These are phyloP conservation scores for Patellifolia procumbens DNA, from an alignment of 179 eudicot genomes.

Conservation along the genomic window DNA sequence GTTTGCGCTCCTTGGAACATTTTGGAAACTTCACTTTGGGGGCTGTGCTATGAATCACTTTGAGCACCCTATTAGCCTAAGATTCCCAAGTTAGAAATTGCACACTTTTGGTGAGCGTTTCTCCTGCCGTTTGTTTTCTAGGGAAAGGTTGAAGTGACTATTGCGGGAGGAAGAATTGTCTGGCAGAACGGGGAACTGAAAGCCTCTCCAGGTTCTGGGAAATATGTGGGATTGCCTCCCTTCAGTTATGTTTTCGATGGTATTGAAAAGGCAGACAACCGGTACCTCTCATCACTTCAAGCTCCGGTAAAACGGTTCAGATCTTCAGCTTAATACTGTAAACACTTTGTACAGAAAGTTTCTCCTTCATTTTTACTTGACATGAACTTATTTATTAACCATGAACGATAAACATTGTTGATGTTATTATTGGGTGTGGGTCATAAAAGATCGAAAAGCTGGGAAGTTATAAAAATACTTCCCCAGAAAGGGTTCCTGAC, in stretches of 20 bases:
- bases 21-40: no score
- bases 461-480: neutral
- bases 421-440: neutral
- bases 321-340: conserved; percentile 25
- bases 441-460: neutral
- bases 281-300: conserved; percentile 67
- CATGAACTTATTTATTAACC: neutral
- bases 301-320: conserved; percentile 71
- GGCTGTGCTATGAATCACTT: no score
- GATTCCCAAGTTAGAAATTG: neutral
- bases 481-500: neutral
- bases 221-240: conserved; percentile 80
- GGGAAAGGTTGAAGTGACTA: conserved; percentile 97
- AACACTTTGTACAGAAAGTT: conserved; percentile 24
- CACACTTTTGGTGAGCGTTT: conserved; percentile 2
- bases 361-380: neutral
- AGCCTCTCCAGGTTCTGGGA: conserved; percentile 73
- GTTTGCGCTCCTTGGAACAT: no score
- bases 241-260: conserved; percentile 76
- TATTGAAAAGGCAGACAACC: conserved; percentile 64
- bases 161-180: conserved; percentile 84
- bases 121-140: conserved; percentile 22
- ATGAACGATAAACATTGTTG: neutral
- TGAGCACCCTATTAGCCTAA: neutral
- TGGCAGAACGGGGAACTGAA: conserved; percentile 75